Percentiles rank a stretch among this genome's conserved stretches.
phyloP scores from a whole-genome alignment of 768 basidiomycete species.

The Podaxis pistillaris region DNA sequence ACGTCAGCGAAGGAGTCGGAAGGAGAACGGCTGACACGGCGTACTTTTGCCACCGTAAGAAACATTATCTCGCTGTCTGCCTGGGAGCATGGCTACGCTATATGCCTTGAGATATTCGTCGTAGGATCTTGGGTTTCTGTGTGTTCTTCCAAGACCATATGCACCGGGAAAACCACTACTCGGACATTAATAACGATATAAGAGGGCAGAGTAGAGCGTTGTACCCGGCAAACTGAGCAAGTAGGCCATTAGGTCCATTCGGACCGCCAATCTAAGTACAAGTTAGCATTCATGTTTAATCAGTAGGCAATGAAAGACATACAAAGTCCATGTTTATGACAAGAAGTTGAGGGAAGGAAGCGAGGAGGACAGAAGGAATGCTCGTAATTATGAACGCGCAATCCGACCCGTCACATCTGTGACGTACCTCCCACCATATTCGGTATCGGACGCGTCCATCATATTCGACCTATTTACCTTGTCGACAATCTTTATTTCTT shows the following conservation, averaged over 20 bases:
- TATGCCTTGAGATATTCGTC: slow-evolving; percentile 95
- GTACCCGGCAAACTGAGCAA: slow-evolving; percentile 68
- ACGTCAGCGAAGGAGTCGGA: slow-evolving; percentile 13
- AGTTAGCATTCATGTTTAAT: slow-evolving; percentile 9
- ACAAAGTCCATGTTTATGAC: slow-evolving; percentile 43
- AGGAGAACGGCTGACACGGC: slow-evolving; percentile 16
- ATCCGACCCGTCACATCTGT: slow-evolving; percentile 30
- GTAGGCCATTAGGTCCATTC: slow-evolving; percentile 56
- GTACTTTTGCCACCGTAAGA: slow-evolving; percentile 97
- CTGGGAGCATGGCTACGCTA: slow-evolving; percentile 91
- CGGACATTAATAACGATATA: slow-evolving; percentile 14
- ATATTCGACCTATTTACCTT: not conserved
- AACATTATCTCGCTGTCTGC: slow-evolving; percentile 83
- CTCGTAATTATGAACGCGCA: slow-evolving; percentile 17
- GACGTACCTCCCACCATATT: slow-evolving; percentile 28
- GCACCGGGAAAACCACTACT: slow-evolving; percentile 54
- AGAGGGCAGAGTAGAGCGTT: slow-evolving; percentile 13
- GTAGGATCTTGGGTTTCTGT: slow-evolving; percentile 70
- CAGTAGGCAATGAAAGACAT: slow-evolving; percentile 19
- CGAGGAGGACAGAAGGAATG: slow-evolving; percentile 3
- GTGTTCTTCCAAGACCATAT: slow-evolving; percentile 41
- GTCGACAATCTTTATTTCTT: slow-evolving; percentile 12
- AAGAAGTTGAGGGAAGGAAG: slow-evolving; percentile 14
- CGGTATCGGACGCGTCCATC: slow-evolving; percentile 31
- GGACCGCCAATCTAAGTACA: slow-evolving; percentile 38